phyloP scores from a whole-genome alignment of 1,139 yeast genomes.

The Geotrichum histeridarum region DNA sequence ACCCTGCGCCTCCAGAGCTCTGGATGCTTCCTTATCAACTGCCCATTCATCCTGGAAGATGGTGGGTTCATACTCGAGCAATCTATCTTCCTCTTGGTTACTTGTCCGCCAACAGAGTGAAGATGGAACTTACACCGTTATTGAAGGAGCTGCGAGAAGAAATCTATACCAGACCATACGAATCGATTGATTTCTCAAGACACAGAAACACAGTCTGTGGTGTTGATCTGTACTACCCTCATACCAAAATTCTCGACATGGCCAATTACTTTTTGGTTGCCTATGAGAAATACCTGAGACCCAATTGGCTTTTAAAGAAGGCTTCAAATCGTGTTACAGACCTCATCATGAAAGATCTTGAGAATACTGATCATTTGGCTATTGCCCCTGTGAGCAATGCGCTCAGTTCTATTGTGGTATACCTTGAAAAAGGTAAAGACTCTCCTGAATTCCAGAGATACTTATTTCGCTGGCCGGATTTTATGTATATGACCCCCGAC shows the following conservation, averaged over 20 bases:
- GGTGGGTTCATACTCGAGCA: slow-evolving; percentile 99
- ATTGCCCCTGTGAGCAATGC: slow-evolving; percentile 95
- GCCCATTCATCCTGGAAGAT: slow-evolving; percentile 89
- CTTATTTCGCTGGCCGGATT: slow-evolving; percentile 63
- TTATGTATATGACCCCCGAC: slow-evolving; percentile 76
- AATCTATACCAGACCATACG: slow-evolving; percentile 64
- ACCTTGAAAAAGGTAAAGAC: slow-evolving; percentile 61
- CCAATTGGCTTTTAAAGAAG: slow-evolving; percentile 59
- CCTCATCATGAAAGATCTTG: slow-evolving; percentile 65
- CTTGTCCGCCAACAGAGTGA: slow-evolving; percentile 53
- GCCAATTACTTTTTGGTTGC: slow-evolving; percentile 55
- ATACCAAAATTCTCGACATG: slow-evolving; percentile 59
- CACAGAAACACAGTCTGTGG: slow-evolving; percentile 87
- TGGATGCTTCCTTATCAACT: slow-evolving; percentile 79
- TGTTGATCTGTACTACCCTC: slow-evolving; percentile 90
- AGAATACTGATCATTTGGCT: slow-evolving; percentile 74
- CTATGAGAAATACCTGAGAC: slow-evolving; percentile 69
- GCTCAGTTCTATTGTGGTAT: slow-evolving; percentile 68
- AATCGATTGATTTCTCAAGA: slow-evolving; percentile 57
- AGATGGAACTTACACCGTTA: slow-evolving; percentile 61
- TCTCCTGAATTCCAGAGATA: slow-evolving; percentile 58
- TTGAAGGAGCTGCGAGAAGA: slow-evolving; percentile 65
- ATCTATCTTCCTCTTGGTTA: slow-evolving; percentile 87
- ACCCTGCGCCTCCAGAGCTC: slow-evolving; percentile 95
- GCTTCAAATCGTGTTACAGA: slow-evolving; percentile 55